Evolutionary conservation across 306 rosid genomes (phyloP).

Genomic region (Morella rubra): DNA sequence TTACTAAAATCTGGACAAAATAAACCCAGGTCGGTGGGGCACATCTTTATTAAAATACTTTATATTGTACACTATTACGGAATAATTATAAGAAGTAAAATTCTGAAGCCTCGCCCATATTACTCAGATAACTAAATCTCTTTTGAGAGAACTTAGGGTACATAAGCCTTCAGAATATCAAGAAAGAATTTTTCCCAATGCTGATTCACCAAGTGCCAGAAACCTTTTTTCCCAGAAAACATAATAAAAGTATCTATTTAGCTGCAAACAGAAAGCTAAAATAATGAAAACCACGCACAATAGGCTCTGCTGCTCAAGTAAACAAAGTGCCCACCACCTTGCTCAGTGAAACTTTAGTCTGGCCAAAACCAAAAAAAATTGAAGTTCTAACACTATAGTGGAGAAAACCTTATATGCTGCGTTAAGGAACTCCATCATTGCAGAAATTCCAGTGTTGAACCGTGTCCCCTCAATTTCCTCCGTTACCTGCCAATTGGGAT

Average conservation of each 20-base stretch:
- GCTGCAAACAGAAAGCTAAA: no score
- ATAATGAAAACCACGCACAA: no score
- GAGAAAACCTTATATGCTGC: constrained; percentile 74
- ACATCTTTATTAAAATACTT: neutral
- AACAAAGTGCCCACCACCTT: neutral
- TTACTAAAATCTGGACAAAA: neutral
- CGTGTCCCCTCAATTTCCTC: constrained; percentile 93
- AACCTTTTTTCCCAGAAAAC: no score
- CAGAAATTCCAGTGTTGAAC: constrained; percentile 96
- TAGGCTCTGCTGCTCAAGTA: no score
- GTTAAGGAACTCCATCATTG: constrained; percentile 97
- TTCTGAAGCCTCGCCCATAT: neutral
- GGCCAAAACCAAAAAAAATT: neutral
- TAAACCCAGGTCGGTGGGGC: neutral
- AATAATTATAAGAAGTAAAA: neutral
- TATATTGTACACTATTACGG: neutral
- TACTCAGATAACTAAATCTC: no score
- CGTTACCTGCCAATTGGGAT: constrained; percentile 63
- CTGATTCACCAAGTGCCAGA: no score
- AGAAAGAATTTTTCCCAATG: no score
- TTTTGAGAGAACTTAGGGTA: no score
- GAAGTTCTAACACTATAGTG: neutral
- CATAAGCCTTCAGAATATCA: no score
- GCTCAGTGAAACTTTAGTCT: neutral
- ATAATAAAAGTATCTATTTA: no score